A percentile compares a stretch with the other conserved stretches of the same genome.
Conservation (phyloP, 2,329 filamentous ascomycete species). For the Fusarium newnesense region DNA sequence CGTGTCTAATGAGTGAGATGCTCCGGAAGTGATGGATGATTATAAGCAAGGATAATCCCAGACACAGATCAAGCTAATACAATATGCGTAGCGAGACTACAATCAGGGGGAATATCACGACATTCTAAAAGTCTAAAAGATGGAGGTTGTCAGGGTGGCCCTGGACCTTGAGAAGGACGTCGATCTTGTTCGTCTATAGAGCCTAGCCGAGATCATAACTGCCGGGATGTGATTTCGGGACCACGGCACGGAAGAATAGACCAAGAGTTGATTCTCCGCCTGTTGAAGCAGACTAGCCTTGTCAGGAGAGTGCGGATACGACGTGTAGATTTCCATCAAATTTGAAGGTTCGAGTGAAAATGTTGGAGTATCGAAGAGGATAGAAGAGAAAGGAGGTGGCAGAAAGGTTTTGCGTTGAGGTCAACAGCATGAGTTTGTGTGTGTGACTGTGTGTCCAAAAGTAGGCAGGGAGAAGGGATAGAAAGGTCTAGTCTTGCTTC, state of each 20-base stretch:
- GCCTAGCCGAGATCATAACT: not conserved
- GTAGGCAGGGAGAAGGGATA: conserved; percentile 1
- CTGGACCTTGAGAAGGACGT: not conserved
- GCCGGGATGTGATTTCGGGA: not conserved
- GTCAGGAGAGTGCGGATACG: not conserved
- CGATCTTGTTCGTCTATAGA: conserved; percentile 8
- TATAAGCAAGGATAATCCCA: not conserved
- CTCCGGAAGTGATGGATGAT: not conserved
- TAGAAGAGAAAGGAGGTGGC: conserved; percentile 22
- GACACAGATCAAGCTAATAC: conserved; percentile 12
- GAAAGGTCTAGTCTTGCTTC: conserved; percentile 22
- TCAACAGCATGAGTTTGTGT: not conserved
- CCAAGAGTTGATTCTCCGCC: not conserved
- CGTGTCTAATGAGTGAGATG: not conserved
- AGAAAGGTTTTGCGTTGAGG: conserved; percentile 4
- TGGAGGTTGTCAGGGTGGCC: not conserved
- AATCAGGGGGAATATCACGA: not conserved
- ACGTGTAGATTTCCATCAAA: not conserved
- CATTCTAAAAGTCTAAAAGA: conserved; percentile 10
- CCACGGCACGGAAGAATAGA: conserved; percentile 4
- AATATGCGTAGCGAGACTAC: conserved; percentile 10
- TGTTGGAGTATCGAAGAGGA: conserved; percentile 2
- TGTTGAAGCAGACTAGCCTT: not conserved
- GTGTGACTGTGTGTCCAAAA: not conserved
- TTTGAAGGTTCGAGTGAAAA: not conserved